Conservation (phyloP, 768 basidiomycete genomes). For the Kwoniella shandongensis region DNA sequence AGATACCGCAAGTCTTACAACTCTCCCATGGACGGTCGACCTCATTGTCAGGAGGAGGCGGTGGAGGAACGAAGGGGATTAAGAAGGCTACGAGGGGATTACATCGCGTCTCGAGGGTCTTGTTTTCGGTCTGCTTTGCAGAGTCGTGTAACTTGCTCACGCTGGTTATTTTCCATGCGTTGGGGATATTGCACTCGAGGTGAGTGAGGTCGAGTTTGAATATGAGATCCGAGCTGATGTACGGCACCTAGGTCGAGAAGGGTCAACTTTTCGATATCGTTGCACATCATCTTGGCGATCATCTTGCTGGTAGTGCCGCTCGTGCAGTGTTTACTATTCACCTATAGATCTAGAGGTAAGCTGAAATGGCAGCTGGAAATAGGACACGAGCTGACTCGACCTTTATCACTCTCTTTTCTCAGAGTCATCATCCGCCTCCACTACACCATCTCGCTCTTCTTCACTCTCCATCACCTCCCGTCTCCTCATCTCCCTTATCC, state of each 20-base stretch:
- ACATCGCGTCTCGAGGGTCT: slow-evolving; percentile 40
- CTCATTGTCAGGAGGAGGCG: slow-evolving; percentile 11
- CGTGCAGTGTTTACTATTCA: slow-evolving; percentile 49
- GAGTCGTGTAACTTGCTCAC: slow-evolving; percentile 46
- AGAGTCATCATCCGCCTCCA: slow-evolving; percentile 25
- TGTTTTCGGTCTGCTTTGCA: slow-evolving; percentile 48
- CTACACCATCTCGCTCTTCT: slow-evolving; percentile 22
- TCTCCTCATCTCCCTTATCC: slow-evolving; percentile 46
- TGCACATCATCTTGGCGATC: slow-evolving; percentile 48
- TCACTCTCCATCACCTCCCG: slow-evolving; percentile 38
- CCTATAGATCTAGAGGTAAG: slow-evolving; percentile 48
- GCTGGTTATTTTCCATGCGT: slow-evolving; percentile 49
- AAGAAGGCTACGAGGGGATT: slow-evolving; percentile 43
- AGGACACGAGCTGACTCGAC: no score
- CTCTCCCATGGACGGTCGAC: slow-evolving; percentile 29
- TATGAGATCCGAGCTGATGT: slow-evolving; percentile 6
- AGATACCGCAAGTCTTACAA: slow-evolving; percentile 29
- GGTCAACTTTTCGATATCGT: slow-evolving; percentile 48
- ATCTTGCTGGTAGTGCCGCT: slow-evolving; percentile 48
- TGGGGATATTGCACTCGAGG: slow-evolving; percentile 46
- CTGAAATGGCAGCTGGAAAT: no score
- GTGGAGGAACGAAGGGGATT: slow-evolving; percentile 15
- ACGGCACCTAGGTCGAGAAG: slow-evolving; percentile 32
- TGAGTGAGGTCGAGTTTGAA: slow-evolving; percentile 11
- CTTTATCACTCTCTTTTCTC: no score